These are phyloP conservation scores for Lobosporangium transversale DNA, from an alignment of 192 early-diverging fungal species.

Conservation along the genomic window DNA sequence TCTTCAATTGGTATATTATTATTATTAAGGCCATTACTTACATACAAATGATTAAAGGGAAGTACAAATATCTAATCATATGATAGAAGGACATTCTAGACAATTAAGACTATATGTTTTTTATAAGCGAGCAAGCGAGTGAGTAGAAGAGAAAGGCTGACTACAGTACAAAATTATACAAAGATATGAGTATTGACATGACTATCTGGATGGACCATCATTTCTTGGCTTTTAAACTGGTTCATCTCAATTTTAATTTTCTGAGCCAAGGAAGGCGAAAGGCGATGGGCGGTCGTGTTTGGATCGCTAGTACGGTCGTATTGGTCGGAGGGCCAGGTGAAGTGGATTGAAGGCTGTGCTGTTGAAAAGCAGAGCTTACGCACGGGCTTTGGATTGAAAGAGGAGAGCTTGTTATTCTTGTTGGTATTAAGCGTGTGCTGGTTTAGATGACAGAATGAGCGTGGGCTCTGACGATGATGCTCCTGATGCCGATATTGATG, in stretches of 20 bases:
- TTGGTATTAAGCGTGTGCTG: too few relatives aligned
- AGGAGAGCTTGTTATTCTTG: too few relatives aligned
- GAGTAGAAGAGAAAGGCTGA: background rate
- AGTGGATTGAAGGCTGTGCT: conserved; percentile 62
- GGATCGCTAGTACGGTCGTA: conserved; percentile 90
- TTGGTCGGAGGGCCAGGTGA: conserved; percentile 77
- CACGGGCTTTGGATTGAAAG: background rate
- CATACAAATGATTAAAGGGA: too few relatives aligned
- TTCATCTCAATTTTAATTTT: conserved; percentile 95
- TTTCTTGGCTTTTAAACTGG: conserved; percentile 91
- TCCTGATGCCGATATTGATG: too few relatives aligned
- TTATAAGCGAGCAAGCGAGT: background rate
- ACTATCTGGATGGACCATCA: conserved; percentile 87
- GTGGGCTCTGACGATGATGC: too few relatives aligned
- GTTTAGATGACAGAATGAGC: background rate
- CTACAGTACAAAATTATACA: conserved; percentile 55
- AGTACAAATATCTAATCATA: too few relatives aligned
- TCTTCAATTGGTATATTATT: too few relatives aligned
- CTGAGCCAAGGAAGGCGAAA: conserved; percentile 88
- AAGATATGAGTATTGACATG: conserved; percentile 78
- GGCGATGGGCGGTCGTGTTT: conserved; percentile 77
- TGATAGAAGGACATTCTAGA: background rate
- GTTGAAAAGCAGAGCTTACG: conserved; percentile 60
- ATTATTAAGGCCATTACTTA: too few relatives aligned
- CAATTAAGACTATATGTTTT: background rate